phyloP scores from a whole-genome alignment of 202 grass and related monocot species.

The Zizania palustris region DNA sequence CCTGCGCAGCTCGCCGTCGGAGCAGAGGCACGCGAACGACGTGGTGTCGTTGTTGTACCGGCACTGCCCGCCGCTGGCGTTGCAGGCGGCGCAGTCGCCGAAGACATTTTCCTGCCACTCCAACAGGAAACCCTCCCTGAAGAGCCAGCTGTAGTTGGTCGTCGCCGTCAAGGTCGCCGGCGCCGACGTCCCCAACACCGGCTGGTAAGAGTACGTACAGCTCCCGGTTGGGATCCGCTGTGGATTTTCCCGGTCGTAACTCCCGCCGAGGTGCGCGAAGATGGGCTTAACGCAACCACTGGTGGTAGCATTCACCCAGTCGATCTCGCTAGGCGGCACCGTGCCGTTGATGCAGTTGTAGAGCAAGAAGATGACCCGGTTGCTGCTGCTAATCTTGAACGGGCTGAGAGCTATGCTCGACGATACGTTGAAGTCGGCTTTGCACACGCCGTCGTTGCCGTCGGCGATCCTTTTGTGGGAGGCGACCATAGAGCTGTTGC shows the following conservation, averaged over 20 bases:
- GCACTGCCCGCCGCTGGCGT: constrained; percentile 37
- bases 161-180: constrained; percentile 24
- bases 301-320: not conserved
- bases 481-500: constrained; percentile 22
- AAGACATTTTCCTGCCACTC: not conserved
- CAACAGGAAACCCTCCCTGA: constrained; percentile 48
- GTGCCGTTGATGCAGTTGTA: constrained; percentile 20
- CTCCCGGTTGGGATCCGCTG: not conserved
- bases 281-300: accelerated
- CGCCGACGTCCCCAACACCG: constrained; percentile 46
- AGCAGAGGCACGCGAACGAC: constrained; percentile 41
- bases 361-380: constrained; percentile 50
- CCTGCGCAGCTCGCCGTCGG: not conserved
- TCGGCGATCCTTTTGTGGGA: not conserved
- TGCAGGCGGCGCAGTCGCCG: constrained; percentile 42
- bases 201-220: constrained; percentile 43
- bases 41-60: constrained; percentile 8
- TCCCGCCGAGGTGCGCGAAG: constrained; percentile 13
- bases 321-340: not conserved
- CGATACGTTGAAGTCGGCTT: constrained; percentile 29
- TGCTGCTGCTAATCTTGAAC: constrained; percentile 18
- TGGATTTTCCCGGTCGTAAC: not conserved
- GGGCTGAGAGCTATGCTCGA: constrained; percentile 24
- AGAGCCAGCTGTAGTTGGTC: constrained; percentile 22
- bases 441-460: constrained; percentile 8